Percentiles rank a stretch among this genome's conserved stretches.
These are phyloP conservation scores for Stagonosporopsis rhizophila DNA, from an alignment of 2,329 filamentous ascomycete genomes.

Conservation along the genomic window DNA sequence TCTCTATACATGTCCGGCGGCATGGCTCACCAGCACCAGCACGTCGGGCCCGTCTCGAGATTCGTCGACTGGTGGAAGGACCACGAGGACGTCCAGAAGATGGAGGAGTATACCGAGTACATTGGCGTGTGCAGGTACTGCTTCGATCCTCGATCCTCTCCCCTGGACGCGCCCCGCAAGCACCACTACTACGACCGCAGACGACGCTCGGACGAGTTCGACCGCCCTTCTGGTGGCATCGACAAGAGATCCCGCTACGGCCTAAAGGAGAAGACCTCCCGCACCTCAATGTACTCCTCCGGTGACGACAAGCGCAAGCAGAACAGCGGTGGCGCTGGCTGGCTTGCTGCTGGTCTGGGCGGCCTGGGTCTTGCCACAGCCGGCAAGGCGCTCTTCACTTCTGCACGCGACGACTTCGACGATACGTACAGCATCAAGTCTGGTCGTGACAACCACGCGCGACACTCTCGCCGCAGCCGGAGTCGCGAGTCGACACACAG, in stretches of 20 bases:
- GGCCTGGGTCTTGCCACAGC: conserved; percentile 61
- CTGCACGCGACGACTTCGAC: conserved; percentile 61
- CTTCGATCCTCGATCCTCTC: conserved; percentile 66
- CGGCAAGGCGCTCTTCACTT: conserved; percentile 61
- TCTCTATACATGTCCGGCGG: conserved; percentile 38
- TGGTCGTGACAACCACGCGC: conserved; percentile 51
- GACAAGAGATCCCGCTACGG: conserved; percentile 65
- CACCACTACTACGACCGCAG: conserved; percentile 61
- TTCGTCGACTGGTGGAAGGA: conserved; percentile 69
- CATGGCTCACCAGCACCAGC: conserved; percentile 59
- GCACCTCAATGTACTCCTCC: conserved; percentile 43
- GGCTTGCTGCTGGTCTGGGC: conserved; percentile 62
- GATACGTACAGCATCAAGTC: conserved; percentile 67
- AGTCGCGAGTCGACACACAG: conserved; percentile 48
- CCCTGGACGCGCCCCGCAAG: conserved; percentile 65
- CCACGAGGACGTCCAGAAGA: conserved; percentile 68
- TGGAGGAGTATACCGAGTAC: conserved; percentile 72
- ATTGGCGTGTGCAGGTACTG: conserved; percentile 71
- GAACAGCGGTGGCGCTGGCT: conserved; percentile 55
- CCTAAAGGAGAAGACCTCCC: conserved; percentile 40
- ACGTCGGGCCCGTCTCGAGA: conserved; percentile 62
- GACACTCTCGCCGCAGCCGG: conserved; percentile 40
- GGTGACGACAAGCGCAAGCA: conserved; percentile 49
- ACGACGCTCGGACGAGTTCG: conserved; percentile 54
- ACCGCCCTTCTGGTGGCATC: conserved; percentile 58